Evolutionary conservation across 768 basidiomycete species (phyloP).

Genomic region (Hemileccinum rubropunctum): DNA sequence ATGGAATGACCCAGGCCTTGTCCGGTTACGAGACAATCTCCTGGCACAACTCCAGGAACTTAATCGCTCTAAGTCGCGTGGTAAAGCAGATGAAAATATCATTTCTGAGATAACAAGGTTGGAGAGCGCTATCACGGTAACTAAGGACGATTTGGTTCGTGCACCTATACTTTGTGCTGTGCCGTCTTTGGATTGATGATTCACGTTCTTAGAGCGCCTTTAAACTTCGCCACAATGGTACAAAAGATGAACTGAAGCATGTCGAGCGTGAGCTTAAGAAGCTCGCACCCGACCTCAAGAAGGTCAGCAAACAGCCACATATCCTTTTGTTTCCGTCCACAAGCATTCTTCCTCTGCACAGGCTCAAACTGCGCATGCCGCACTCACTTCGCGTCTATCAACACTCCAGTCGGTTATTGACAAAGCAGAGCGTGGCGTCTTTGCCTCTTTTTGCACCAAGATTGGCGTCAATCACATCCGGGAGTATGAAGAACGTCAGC

Average conservation of each 20-base stretch:
- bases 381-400: constrained; percentile 54
- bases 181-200: not conserved
- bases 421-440: constrained; percentile 77
- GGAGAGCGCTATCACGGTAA: constrained; percentile 71
- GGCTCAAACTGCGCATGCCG: constrained; percentile 52
- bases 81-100: constrained; percentile 78
- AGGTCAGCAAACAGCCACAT: constrained; percentile 40
- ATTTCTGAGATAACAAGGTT: constrained; percentile 74
- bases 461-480: constrained; percentile 82
- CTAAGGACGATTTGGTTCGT: constrained; percentile 80
- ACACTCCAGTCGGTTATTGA: constrained; percentile 58
- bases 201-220: constrained; percentile 58
- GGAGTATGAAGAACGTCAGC: constrained; percentile 90
- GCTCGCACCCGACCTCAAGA: constrained; percentile 65
- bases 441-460: constrained; percentile 70
- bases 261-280: constrained; percentile 68
- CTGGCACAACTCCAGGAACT: constrained; percentile 78
- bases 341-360: constrained; percentile 23
- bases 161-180: not conserved
- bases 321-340: not conserved
- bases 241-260: constrained; percentile 84
- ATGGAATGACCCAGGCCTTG: constrained; percentile 34
- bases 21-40: constrained; percentile 67
- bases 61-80: constrained; percentile 78
- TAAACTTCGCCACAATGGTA: constrained; percentile 69